Conservation (phyloP, 2,329 filamentous ascomycete species). For the Dryadomyces quercus-mongolicae region DNA sequence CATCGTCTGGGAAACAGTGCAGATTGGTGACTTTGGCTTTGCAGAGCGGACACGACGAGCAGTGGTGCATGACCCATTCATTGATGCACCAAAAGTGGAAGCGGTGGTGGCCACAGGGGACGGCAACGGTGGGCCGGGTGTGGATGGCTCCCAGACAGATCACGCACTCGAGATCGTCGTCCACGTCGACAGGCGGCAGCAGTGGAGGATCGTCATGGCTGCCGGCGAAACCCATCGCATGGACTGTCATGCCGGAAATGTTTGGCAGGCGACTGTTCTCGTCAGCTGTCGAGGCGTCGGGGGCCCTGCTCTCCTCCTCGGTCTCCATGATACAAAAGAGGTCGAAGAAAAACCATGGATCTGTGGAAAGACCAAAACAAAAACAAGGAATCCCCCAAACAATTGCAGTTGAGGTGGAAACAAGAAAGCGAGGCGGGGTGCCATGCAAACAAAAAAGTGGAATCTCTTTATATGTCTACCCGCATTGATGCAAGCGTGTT, state of each 20-base stretch:
- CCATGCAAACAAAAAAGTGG: too few relatives aligned
- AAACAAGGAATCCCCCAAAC: too few relatives aligned
- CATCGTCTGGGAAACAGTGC: constrained; percentile 48
- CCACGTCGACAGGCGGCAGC: constrained; percentile 10
- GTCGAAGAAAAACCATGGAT: too few relatives aligned
- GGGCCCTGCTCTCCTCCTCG: too few relatives aligned
- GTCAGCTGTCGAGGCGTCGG: too few relatives aligned
- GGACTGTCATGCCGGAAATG: too few relatives aligned
- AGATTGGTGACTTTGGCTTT: constrained; percentile 44
- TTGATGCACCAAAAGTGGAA: constrained; percentile 81
- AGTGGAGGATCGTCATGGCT: neutral
- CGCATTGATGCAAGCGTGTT: neutral
- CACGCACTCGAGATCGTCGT: constrained; percentile 49
- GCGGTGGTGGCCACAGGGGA: constrained; percentile 65
- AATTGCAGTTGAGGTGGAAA: too few relatives aligned
- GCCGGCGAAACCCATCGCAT: too few relatives aligned
- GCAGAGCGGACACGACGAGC: constrained; percentile 69
- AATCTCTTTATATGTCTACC: neutral
- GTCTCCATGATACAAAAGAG: too few relatives aligned
- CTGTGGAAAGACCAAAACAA: too few relatives aligned
- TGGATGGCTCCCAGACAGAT: constrained; percentile 74
- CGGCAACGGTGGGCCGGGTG: constrained; percentile 52
- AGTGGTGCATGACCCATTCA: constrained; percentile 62
- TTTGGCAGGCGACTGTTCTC: too few relatives aligned
- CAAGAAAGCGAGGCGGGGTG: too few relatives aligned